A percentile compares a stretch with the other conserved stretches of the same genome.
Conservation (phyloP, 2,329 filamentous ascomycete species). For the Talaromyces sp. region DNA sequence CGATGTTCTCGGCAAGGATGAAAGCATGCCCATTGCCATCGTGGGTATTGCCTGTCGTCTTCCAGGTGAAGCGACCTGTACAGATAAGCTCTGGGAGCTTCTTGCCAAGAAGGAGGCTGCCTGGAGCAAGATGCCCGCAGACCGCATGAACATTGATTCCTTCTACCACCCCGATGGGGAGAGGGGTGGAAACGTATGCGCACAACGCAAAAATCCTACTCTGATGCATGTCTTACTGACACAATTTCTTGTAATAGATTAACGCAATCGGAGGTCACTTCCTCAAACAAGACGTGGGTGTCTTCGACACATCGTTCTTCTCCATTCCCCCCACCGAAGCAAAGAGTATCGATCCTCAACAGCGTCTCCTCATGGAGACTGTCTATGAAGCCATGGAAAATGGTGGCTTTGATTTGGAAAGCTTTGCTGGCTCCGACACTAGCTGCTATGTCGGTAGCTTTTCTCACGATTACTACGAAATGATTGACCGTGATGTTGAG, state of each 20-base stretch:
- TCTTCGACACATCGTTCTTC: slow-evolving; percentile 26
- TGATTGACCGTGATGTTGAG: slow-evolving; percentile 13
- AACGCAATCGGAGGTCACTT: not conserved
- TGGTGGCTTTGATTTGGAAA: slow-evolving; percentile 14
- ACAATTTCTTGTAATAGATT: not conserved
- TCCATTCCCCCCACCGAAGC: not conserved
- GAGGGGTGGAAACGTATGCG: not conserved
- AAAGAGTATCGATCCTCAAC: slow-evolving; percentile 4
- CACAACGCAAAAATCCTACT: not conserved
- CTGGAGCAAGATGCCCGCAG: not conserved
- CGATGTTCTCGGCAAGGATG: not conserved
- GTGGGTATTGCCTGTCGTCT: slow-evolving; percentile 8
- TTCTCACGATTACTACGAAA: slow-evolving; percentile 18
- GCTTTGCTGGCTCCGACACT: slow-evolving; percentile 19
- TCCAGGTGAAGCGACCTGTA: slow-evolving; percentile 1
- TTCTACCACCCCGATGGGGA: slow-evolving; percentile 1
- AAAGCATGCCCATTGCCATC: slow-evolving; percentile 6
- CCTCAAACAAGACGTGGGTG: slow-evolving; percentile 13
- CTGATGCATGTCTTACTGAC: not conserved
- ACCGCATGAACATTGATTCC: slow-evolving; percentile 3
- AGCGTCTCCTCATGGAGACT: slow-evolving; percentile 15
- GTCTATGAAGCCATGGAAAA: slow-evolving; percentile 34
- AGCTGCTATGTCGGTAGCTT: slow-evolving; percentile 22
- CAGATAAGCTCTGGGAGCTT: slow-evolving; percentile 11
- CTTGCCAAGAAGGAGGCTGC: slow-evolving; percentile 1